phyloP scores from a whole-genome alignment of 371 early-diverging fungal species.

The Mortierella sp. region DNA sequence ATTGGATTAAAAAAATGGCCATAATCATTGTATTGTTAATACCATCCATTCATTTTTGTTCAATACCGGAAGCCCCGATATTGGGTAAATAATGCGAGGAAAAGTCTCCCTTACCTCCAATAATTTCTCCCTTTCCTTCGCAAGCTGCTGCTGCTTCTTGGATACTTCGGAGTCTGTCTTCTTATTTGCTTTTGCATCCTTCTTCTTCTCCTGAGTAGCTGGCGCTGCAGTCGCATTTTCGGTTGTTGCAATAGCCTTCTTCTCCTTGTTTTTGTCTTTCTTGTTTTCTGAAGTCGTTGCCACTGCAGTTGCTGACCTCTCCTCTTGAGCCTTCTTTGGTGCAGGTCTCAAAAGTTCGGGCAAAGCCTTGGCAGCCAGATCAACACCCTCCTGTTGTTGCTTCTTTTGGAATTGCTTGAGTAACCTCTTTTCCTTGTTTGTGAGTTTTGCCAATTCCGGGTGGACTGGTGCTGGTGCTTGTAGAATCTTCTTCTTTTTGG shows the following conservation, averaged over 20 bases:
- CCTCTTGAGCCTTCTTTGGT: conserved; percentile 7
- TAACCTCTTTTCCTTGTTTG: conserved; percentile 49
- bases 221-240: background rate
- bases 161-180: conserved; percentile 7
- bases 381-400: conserved; percentile 38
- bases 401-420: conserved; percentile 54
- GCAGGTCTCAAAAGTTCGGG: background rate
- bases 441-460: conserved; percentile 40
- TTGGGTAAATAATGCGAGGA: background rate
- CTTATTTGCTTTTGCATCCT: conserved; percentile 22
- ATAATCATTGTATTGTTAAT: background rate
- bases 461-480: conserved; percentile 14
- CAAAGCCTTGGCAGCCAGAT: conserved; percentile 14
- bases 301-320: conserved; percentile 4
- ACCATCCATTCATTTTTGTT: too few species aligned
- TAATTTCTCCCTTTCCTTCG: conserved; percentile 47
- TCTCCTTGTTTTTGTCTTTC: conserved; percentile 35
- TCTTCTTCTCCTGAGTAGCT: conserved; percentile 12
- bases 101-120: conserved; percentile 33
- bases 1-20: background rate
- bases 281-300: conserved; percentile 17
- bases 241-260: conserved; percentile 16
- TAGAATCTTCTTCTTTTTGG: conserved; percentile 13
- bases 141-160: conserved; percentile 52
- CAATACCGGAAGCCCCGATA: background rate